These are phyloP conservation scores for Pisolithus orientalis DNA, from an alignment of 768 basidiomycete species.

Conservation along the genomic window DNA sequence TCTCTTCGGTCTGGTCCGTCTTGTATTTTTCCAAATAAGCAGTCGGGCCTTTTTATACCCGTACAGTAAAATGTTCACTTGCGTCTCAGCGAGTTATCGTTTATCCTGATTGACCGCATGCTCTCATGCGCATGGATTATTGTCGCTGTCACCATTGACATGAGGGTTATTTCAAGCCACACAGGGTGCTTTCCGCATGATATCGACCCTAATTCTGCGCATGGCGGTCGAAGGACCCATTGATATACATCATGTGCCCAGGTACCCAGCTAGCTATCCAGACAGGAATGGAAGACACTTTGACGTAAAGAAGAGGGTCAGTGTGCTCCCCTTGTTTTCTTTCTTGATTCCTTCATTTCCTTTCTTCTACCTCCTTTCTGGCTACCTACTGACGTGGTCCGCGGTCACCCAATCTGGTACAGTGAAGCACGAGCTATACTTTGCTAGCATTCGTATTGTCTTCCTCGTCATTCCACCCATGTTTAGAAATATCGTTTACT, in stretches of 20 bases:
- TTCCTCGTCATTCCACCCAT: too few species aligned
- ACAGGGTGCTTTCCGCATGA: constrained; percentile 59
- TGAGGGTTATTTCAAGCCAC: constrained; percentile 61
- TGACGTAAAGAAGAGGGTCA: constrained; percentile 50
- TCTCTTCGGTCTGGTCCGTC: background rate
- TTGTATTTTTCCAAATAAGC: background rate
- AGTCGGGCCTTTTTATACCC: background rate
- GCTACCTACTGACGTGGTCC: constrained; percentile 30
- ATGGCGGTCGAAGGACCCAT: constrained; percentile 28
- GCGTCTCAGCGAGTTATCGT: constrained; percentile 14
- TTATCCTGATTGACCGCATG: constrained; percentile 54
- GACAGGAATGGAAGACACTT: constrained; percentile 36
- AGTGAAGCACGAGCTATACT: too few species aligned
- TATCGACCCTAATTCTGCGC: constrained; percentile 31
- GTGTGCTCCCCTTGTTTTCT: constrained; percentile 15
- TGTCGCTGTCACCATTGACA: constrained; percentile 41
- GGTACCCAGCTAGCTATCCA: constrained; percentile 71
- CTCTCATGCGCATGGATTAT: constrained; percentile 56
- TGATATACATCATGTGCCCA: constrained; percentile 60
- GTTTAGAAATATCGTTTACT: too few species aligned
- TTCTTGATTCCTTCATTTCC: too few species aligned
- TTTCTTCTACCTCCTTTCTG: too few species aligned
- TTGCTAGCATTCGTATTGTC: too few species aligned
- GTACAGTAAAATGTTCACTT: too few species aligned
- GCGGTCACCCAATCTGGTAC: too few species aligned